Base-by-base conservation (phyloP, 495 filamentous ascomycete species). In the Neurospora sp. region DNA sequence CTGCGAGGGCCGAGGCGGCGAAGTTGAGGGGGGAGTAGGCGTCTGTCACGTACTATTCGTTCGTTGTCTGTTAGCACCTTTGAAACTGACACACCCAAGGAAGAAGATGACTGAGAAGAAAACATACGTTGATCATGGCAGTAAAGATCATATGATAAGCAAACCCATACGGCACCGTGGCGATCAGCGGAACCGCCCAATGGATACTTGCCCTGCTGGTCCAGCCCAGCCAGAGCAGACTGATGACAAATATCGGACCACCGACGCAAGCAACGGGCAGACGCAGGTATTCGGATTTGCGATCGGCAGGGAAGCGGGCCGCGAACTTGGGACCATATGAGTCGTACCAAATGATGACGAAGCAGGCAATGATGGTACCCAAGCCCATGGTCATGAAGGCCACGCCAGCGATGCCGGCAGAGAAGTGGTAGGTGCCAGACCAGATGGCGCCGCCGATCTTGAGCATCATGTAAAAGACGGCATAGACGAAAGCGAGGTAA, bases 191-290 rank as follows among this genome's bases (percentile, higher is more conserved):
- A 1, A 88, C 86, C 9, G 87, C 82, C 88, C 88, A 93, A 76
- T 89, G 89, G 8, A 91, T 80, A 31, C 74, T 79, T 4, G 81
- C 68, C 0, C 80, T 81, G 0, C 89, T 86, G 1, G 89, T 84
- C 90, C 90, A 93, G 39, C 85, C 91, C 18, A 90, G 82, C 91
- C 91, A 93, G 77, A 93, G 90, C 12, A 90, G 80, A 40, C 83
- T 81, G n/a, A 87, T 75, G 0, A 85, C 83, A 69, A 91, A 86
- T 16, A 87, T 79, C 0, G 89, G 88, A 1, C 89, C 90, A 1
- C 85, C 87, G 3, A 90, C 73, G 76, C 88, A 91, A 35, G 87
- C 89, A 3, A 91, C 78, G 0, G 90, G 90, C 2, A 93, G 88
- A 4, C 91, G 87, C 35, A 89, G 86, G 75, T 85, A 85, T 76